These are phyloP conservation scores for Trichoderma brevicompactum DNA, from an alignment of 2,329 filamentous ascomycete genomes.

Conservation along the genomic window DNA sequence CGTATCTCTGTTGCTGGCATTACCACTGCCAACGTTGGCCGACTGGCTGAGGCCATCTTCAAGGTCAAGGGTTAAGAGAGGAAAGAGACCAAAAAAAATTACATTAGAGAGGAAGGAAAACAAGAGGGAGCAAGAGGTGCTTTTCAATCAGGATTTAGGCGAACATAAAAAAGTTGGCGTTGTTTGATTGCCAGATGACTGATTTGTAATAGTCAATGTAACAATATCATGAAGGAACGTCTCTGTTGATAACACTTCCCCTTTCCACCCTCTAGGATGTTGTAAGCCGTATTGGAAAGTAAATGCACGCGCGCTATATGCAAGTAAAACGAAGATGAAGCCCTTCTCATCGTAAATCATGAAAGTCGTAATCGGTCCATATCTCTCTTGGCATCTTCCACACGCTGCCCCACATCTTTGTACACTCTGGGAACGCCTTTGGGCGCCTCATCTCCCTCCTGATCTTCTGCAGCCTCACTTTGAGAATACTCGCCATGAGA, in stretches of 20 bases:
- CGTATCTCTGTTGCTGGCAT: constrained; percentile 86
- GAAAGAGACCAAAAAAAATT: background rate
- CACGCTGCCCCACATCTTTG: constrained; percentile 53
- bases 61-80: constrained; percentile 71
- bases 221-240: constrained; percentile 28
- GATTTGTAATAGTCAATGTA: constrained; percentile 29
- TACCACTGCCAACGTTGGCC: constrained; percentile 76
- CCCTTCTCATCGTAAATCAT: constrained; percentile 6
- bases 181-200: constrained; percentile 3
- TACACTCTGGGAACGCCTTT: constrained; percentile 59
- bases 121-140: background rate
- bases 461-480: constrained; percentile 39
- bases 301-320: background rate
- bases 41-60: constrained; percentile 82
- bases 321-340: background rate
- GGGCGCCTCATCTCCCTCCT: constrained; percentile 54
- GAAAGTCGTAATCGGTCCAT: constrained; percentile 43
- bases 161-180: background rate
- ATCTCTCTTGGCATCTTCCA: constrained; percentile 56
- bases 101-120: background rate
- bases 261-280: background rate
- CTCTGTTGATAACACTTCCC: constrained; percentile 1
- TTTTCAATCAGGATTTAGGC: constrained; percentile 11
- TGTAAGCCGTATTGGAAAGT: background rate
- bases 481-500: constrained; percentile 54